Conservation (phyloP, 179 eudicot species). For the Silene coronaria region DNA sequence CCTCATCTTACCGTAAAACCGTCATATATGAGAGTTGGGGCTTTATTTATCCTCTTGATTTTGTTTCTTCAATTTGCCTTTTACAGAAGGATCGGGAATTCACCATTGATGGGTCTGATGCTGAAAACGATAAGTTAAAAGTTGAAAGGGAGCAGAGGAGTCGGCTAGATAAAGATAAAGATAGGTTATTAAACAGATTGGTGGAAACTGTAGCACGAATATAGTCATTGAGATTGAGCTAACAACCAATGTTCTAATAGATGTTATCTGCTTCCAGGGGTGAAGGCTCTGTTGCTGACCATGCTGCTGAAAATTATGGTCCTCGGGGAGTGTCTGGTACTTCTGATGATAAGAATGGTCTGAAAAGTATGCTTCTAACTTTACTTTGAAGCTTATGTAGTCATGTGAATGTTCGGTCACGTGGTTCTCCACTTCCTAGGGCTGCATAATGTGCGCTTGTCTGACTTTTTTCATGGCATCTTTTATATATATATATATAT, state of each 20-base stretch:
- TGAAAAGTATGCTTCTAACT: conserved; percentile 50
- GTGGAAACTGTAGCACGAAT: conserved; percentile 29
- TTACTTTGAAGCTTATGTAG: neutral
- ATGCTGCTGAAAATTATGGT: conserved; percentile 45
- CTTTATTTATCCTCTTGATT: conserved; percentile 7
- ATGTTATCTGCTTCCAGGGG: conserved; percentile 43
- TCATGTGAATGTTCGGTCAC: neutral
- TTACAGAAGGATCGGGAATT: conserved; percentile 44
- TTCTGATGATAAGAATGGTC: conserved; percentile 58
- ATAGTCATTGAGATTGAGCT: conserved; percentile 30
- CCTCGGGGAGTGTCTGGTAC: conserved; percentile 34
- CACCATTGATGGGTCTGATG: conserved; percentile 49
- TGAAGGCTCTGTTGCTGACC: conserved; percentile 50
- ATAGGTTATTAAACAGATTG: conserved; percentile 42
- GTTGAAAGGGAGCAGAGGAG: conserved; percentile 58
- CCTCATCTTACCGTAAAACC: no score
- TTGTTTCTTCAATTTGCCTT: conserved; percentile 24
- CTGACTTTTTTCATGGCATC: no score
- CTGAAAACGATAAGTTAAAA: conserved; percentile 57
- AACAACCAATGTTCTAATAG: conserved; percentile 38
- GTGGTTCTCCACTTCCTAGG: neutral
- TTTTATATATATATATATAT: no score
- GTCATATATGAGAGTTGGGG: no score
- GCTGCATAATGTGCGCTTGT: neutral
- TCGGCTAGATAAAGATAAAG: conserved; percentile 43